phyloP scores from a whole-genome alignment of 2,329 filamentous ascomycete genomes.

The Raffaelea ambrosiae region DNA sequence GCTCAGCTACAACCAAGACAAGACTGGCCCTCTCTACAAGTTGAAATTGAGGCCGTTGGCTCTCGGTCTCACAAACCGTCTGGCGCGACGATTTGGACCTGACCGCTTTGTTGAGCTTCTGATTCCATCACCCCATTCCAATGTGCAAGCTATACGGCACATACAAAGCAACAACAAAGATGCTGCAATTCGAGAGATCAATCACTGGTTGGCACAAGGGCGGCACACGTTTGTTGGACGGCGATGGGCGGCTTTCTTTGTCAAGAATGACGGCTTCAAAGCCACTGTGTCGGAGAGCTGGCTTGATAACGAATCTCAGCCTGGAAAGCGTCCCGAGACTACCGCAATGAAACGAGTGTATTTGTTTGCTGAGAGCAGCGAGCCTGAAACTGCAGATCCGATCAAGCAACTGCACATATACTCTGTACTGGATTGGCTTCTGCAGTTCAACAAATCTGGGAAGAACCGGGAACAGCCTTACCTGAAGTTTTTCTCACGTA shows the following conservation, averaged over 20 bases:
- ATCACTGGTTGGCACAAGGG: conserved; percentile 29
- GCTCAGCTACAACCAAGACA: conserved; percentile 26
- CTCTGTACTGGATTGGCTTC: conserved; percentile 43
- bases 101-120: conserved; percentile 51
- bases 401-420: conserved; percentile 21
- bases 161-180: conserved; percentile 22
- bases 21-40: conserved; percentile 31
- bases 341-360: conserved; percentile 29
- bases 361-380: conserved; percentile 47
- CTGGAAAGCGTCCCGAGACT: too few relatives aligned
- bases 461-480: conserved; percentile 36
- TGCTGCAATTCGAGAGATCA: conserved; percentile 22
- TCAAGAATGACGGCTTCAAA: conserved; percentile 27
- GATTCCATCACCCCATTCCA: conserved; percentile 34
- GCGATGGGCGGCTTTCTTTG: conserved; percentile 27
- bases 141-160: conserved; percentile 14
- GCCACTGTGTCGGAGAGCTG: conserved; percentile 17
- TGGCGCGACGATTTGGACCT: conserved; percentile 45
- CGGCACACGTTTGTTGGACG: conserved; percentile 37
- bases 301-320: too few relatives aligned
- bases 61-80: conserved; percentile 40
- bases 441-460: conserved; percentile 27
- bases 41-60: conserved; percentile 39
- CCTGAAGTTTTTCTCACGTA: conserved; percentile 51
- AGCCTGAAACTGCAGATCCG: conserved; percentile 18